Base-by-base conservation (phyloP, 106 monocot species). In the Platanthera zijinensis region DNA sequence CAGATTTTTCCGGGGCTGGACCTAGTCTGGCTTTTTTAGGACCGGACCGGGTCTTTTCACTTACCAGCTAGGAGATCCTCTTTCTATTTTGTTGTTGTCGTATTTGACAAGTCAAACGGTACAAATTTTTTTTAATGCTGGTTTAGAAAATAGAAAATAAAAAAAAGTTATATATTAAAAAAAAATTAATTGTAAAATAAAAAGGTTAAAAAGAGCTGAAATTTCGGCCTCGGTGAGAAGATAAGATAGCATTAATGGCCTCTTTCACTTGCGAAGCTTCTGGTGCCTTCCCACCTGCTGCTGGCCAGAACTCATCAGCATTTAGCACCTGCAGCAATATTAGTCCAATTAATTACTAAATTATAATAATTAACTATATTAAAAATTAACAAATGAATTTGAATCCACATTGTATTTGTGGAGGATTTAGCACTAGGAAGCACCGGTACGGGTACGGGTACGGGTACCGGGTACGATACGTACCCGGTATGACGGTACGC, bases 251-350 rank as follows among this genome's bases (percentile, higher is more conserved):
- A 69, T 95, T 92, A 77, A 95, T 90, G 39, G 92, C 88, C 52
- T 90, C 88, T 84, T 92, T 95, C 84, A 95, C 95, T 85, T 95
- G 92, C 74, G 82, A 69, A 48, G 85, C 21, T 68, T 92, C 90
- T 3, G 90, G 92, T 72, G 90, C 90, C 67, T 90, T 95, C 10
- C 90, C 92, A 13, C 90, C 95, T 57, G 92, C 83, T 12, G 92
- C 73, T 45, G 95, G 95, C 95, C 95, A 95, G 73, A 95, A 89
- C 63, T 95, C 95, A 79, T 95, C 95, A 19, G 95, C 84, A 12
- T 92, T 88, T 74, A 95, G 74, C 17, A 95, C 95, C 95, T 95
- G 67, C 39, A 63, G 84, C 66, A 10, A 48, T 69, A 51, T 51
- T 39, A 1, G 1, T 66, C 66, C 66, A 66, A 32, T 30, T 12